Conservation (phyloP, 257 asterid genomes). For the Solanum chiquidenum region DNA sequence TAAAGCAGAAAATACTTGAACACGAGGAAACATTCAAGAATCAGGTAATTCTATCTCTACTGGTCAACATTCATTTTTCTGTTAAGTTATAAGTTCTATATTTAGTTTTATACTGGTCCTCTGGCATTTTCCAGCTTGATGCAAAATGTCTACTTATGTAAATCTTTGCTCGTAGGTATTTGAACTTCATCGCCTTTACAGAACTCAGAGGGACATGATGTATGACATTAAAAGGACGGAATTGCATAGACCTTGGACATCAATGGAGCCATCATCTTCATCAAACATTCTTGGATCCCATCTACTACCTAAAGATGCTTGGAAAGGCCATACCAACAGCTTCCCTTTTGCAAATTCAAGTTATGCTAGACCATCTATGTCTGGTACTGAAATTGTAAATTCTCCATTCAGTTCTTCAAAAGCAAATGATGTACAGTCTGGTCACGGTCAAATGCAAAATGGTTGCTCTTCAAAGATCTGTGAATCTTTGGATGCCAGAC, state of each 20-base stretch:
- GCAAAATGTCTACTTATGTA: conserved; percentile 3
- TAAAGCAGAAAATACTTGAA: conserved; percentile 89
- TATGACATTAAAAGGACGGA: conserved; percentile 53
- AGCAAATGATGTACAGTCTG: conserved; percentile 26
- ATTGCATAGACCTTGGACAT: conserved; percentile 29
- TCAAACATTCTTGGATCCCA: conserved; percentile 62
- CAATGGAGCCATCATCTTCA: conserved; percentile 72
- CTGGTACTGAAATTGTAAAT: conserved; percentile 42
- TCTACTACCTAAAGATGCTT: conserved; percentile 51
- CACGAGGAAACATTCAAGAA: conserved; percentile 77
- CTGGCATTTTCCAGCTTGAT: background rate
- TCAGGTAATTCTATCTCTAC: conserved; percentile 45
- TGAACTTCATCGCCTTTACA: conserved; percentile 86
- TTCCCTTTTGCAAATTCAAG: conserved; percentile 48
- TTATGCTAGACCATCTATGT: conserved; percentile 35
- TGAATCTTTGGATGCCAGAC: conserved; percentile 54
- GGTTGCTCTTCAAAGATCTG: conserved; percentile 34
- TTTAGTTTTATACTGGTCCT: background rate
- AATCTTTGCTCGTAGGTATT: conserved; percentile 35
- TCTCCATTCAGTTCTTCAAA: conserved; percentile 71
- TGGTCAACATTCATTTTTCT: background rate
- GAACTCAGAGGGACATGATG: conserved; percentile 92
- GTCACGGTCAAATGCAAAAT: conserved; percentile 32
- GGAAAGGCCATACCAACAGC: conserved; percentile 49
- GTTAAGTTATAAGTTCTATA: background rate